These are phyloP conservation scores for Candida argentea DNA, from an alignment of 805 yeast genomes.

Conservation along the genomic window DNA sequence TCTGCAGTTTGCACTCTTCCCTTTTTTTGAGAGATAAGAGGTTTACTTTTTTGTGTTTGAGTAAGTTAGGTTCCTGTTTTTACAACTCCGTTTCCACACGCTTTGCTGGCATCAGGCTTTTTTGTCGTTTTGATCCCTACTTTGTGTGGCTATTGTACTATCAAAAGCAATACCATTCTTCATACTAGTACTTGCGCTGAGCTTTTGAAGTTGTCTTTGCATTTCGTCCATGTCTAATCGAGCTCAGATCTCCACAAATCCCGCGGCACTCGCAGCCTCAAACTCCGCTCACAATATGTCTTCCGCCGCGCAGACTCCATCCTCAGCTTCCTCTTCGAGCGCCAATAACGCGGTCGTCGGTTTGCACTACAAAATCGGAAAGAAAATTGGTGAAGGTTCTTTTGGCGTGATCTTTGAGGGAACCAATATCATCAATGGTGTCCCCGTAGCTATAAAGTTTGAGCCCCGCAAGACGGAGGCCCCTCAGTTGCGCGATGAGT, in stretches of 20 bases:
- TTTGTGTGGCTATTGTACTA: too few species aligned
- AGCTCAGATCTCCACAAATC: slow-evolving; percentile 16
- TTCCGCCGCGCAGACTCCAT: too few species aligned
- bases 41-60: too few species aligned
- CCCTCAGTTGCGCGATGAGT: slow-evolving; percentile 75
- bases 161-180: too few species aligned
- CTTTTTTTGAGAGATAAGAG: too few species aligned
- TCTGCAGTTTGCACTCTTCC: too few species aligned
- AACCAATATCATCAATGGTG: slow-evolving; percentile 55
- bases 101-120: too few species aligned
- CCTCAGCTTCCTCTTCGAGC: slow-evolving; percentile 8
- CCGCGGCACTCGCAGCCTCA: slow-evolving; percentile 32
- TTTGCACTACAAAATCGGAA: slow-evolving; percentile 68
- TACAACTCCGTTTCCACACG: too few species aligned
- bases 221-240: slow-evolving; percentile 20
- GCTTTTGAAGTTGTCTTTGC: slow-evolving; percentile 1
- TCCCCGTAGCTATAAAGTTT: slow-evolving; percentile 68
- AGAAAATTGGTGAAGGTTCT: slow-evolving; percentile 81
- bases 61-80: too few species aligned
- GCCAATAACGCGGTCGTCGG: slow-evolving; percentile 39
- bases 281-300: slow-evolving; percentile 18
- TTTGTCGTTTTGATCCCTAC: too few species aligned
- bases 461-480: slow-evolving; percentile 77
- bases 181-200: too few species aligned
- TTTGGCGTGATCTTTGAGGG: slow-evolving; percentile 84